These are phyloP conservation scores for Trichoderma reesei DNA, from an alignment of 495 filamentous ascomycete genomes.

Conservation along the genomic window DNA sequence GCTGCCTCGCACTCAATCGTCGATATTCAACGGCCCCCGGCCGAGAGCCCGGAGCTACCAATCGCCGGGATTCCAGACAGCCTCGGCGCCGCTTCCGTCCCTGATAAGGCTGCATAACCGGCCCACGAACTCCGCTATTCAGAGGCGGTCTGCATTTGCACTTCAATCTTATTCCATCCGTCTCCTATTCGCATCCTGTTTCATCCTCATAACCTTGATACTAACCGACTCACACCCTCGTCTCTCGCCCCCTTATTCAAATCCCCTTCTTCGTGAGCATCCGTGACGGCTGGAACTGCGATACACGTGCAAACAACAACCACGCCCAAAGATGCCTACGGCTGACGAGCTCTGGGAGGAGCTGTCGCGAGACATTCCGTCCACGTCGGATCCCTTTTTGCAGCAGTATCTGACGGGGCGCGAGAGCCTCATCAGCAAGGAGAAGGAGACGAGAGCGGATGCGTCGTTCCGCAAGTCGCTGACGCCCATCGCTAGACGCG, in stretches of 20 bases:
- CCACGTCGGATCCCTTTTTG: constrained; percentile 57
- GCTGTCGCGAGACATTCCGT: constrained; percentile 41
- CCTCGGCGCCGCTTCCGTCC: no score
- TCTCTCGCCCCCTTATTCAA: no score
- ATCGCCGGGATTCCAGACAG: background rate
- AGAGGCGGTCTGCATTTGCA: no score
- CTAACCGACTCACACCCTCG: no score
- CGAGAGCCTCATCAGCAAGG: constrained; percentile 66
- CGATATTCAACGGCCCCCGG: background rate
- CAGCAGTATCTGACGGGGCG: constrained; percentile 69
- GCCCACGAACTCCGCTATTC: no score
- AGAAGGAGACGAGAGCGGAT: constrained; percentile 65
- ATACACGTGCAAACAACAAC: background rate
- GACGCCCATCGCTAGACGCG: constrained; percentile 62
- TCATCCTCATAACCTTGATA: no score
- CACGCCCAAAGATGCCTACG: constrained; percentile 13
- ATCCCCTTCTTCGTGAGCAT: no score
- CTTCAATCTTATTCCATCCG: no score
- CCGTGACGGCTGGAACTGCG: no score
- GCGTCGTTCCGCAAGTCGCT: constrained; percentile 55
- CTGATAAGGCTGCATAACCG: no score
- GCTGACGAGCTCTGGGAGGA: constrained; percentile 48
- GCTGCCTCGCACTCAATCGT: background rate
- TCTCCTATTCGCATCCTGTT: no score
- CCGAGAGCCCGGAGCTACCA: background rate